Percentiles rank a stretch among this genome's conserved stretches.
Conservation (phyloP, 352 stramenopile genomes). For the Globisporangium ultimum region DNA sequence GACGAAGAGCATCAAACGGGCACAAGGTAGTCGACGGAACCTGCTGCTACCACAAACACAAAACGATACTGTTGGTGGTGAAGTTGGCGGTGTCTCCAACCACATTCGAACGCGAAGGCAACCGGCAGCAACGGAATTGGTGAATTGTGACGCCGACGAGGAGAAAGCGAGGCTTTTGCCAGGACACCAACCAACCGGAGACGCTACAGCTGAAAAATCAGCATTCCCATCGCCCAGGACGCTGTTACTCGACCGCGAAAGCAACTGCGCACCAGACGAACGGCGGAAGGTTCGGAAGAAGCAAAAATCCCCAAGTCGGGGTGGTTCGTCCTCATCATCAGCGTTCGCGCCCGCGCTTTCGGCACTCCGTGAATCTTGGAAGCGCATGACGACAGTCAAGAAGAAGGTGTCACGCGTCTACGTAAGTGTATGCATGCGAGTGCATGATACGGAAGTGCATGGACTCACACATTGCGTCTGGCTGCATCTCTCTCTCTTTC, state of each 20-base stretch:
- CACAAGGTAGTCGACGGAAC: neutral
- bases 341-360: neutral
- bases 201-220: neutral
- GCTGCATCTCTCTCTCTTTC: too few relatives aligned
- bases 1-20: neutral
- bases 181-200: neutral
- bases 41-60: neutral
- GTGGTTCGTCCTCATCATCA: neutral
- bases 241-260: conserved; percentile 14
- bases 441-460: neutral
- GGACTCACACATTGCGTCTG: too few relatives aligned
- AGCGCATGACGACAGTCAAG: conserved; percentile 6
- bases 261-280: neutral
- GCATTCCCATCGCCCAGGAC: conserved; percentile 22
- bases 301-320: neutral
- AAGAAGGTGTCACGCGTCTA: conserved; percentile 10
- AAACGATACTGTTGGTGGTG: neutral
- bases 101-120: neutral
- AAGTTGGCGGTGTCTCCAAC: neutral
- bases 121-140: neutral
- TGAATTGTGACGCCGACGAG: neutral
- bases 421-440: conserved; percentile 9
- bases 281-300: neutral
- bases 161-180: neutral
- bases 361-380: neutral